Conservation (phyloP, 176 grass and related monocot genomes). For the Juncus inflexus region DNA sequence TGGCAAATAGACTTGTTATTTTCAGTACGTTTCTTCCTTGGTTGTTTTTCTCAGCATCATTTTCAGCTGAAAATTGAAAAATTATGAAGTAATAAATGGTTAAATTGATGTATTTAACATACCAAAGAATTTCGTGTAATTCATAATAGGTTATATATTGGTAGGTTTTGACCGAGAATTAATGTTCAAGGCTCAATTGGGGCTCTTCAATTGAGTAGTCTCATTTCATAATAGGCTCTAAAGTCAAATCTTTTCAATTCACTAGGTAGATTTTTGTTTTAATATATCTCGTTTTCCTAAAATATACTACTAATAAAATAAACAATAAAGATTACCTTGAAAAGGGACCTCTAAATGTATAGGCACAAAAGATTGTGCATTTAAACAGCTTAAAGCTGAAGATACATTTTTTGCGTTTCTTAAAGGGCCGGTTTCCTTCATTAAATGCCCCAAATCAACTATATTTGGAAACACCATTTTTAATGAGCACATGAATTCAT, state of each 20-base stretch:
- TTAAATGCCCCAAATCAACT: conserved; percentile 81
- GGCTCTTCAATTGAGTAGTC: no score
- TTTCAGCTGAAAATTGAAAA: conserved; percentile 31
- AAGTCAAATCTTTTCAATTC: no score
- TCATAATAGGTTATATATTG: no score
- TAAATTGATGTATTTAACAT: no score
- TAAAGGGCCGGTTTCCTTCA: conserved; percentile 65
- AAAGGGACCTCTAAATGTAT: conserved; percentile 66
- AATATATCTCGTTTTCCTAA: not conserved
- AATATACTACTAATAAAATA: conserved; percentile 14
- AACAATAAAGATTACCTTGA: conserved; percentile 47
- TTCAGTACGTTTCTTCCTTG: conserved; percentile 64
- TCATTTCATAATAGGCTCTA: no score
- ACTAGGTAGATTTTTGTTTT: no score
- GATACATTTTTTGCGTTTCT: conserved; percentile 80
- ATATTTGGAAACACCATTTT: conserved; percentile 75
- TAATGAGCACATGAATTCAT: conserved; percentile 83
- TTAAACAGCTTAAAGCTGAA: conserved; percentile 64
- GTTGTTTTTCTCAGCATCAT: conserved; percentile 35
- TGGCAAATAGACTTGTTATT: conserved; percentile 75
- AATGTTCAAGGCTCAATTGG: no score
- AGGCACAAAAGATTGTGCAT: conserved; percentile 55
- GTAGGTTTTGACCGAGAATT: no score
- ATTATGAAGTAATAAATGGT: no score
- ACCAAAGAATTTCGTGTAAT: no score